Evolutionary conservation across 2,329 filamentous ascomycete genomes (phyloP), one percentile per base, ranked within the genome.

Genomic region (Epichloe bromicola): DNA sequence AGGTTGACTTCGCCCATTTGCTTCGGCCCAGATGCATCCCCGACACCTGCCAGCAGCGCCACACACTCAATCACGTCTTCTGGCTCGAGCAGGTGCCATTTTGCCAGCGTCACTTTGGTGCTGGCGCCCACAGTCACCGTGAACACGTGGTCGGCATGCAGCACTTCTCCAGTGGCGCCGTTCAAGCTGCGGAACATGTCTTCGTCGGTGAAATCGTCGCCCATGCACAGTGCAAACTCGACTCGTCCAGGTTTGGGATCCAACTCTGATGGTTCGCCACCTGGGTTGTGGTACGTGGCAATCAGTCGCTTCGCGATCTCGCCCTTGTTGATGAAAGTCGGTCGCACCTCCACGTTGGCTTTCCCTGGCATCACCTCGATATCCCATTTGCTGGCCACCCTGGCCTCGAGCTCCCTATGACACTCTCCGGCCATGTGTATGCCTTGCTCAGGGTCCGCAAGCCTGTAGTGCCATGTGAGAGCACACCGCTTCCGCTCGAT

Each of bases 331-430:
- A 98, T 89, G 62, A 95, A 95, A 1, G 84, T 90, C 30, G 91
- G 91, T n/a, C 93, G 84, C 34, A 97, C 91, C 68, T 98, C 93
- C 26, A 98, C 75, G 64, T 97, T 97, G 55, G 91, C 91, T 71
- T 97, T 98, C 60, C 93, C 93, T 0, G 83, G 80, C 89, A 97
- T 97, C 53, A 98, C 89, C 61, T 97, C 91, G 3, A 97, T 87
- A 46, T 95, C 89, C 79, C 85, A 95, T 56, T 81, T 81, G 63
- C 82, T 85, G 48, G 73, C 82, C 1, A 95, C 85, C 0, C 82
- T 87, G 4, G 76, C 72, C 64, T 94, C 85, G 15, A 98, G 78
- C 57, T 90, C 81, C 65, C 85, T 85, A 57, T 89, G 84, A 62
- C 88, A 94, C 64, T 90, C 84, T 23, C 76, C 78, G 5, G 90